Conservation (phyloP, 192 early-diverging fungal species). For the Podila epicladia region DNA sequence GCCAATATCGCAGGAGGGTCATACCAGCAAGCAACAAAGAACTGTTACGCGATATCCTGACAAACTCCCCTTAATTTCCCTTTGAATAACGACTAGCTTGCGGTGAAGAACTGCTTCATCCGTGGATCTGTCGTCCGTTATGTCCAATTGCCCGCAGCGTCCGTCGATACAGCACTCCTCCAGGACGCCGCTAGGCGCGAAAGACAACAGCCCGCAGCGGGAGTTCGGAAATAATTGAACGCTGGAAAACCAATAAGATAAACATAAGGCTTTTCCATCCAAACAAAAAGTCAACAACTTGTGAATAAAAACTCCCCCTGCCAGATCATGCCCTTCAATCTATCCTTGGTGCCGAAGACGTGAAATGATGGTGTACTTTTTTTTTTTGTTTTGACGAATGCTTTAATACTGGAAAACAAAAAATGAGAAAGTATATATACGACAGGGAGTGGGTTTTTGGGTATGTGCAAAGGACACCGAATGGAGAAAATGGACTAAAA, state of each 20-base stretch:
- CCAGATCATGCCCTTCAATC: no score
- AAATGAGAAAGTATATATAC: slow-evolving; percentile 1
- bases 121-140: slow-evolving; percentile 99
- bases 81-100: slow-evolving; percentile 64
- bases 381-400: background rate
- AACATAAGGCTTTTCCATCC: no score
- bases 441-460: background rate
- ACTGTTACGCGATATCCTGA: background rate
- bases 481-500: background rate
- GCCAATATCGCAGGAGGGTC: no score
- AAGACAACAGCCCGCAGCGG: slow-evolving; percentile 73
- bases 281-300: background rate
- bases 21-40: background rate
- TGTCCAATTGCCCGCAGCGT: slow-evolving; percentile 85
- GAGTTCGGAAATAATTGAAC: slow-evolving; percentile 17
- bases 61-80: background rate
- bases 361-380: background rate
- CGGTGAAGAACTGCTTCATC: slow-evolving; percentile 99
- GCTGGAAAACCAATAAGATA: no score
- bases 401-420: background rate
- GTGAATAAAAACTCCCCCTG: no score
- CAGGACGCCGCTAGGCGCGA: slow-evolving; percentile 97
- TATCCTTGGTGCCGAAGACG: no score
- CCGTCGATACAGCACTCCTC: slow-evolving; percentile 93
- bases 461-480: background rate